Evolutionary conservation across 2,329 filamentous ascomycete genomes (phyloP), one percentile per base, ranked within the genome.

Genomic region (Xylaria sp.): DNA sequence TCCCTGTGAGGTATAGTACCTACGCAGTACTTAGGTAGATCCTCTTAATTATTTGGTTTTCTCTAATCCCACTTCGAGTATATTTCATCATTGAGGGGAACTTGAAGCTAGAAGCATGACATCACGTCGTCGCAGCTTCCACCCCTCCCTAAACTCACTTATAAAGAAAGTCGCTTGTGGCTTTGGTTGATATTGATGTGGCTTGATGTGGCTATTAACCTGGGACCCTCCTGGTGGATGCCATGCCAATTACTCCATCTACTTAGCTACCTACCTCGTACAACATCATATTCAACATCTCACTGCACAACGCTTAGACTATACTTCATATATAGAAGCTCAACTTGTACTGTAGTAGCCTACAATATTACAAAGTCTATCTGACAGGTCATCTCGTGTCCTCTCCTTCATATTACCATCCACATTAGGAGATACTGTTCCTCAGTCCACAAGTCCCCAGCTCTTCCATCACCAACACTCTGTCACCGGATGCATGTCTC

Each of bases 401-500:
- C 44, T 49, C 47, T 50, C 25, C 49, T 20, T 17, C 49, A 4
- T 29, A 20, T 51, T 31, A 5, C 49, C 10, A 10, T 33, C 27
- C 49, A 31, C 27, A 39, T 45, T 22, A 22, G 20, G 25, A 9
- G 20, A n/a, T n/a, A n/a, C n/a, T n/a, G n/a, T n/a, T n/a, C n/a
- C n/a, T n/a, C 42, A 9, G 20, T 25, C 42, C 10, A 45, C 20
- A 3, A 45, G 15, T 51, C 49, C 27, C 31, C 51, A 39, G 13
- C 50, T 49, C 22, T 15, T 49, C 15, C 29, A 45, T 56, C 51
- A 50, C 31, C 50, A 62, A 51, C 33, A 22, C 13, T 15, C 53
- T 45, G 39, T 29, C 31, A 38, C 53, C 55, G 22, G 25, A 45
- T 63, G 61, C 61, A 50, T 56, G 44, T 57, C 53, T 56, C 17